Percentiles rank a stretch among this genome's conserved stretches.
Evolutionary conservation across 257 asterid genomes (phyloP).

Genomic region (Nyctanthes arbortristis): DNA sequence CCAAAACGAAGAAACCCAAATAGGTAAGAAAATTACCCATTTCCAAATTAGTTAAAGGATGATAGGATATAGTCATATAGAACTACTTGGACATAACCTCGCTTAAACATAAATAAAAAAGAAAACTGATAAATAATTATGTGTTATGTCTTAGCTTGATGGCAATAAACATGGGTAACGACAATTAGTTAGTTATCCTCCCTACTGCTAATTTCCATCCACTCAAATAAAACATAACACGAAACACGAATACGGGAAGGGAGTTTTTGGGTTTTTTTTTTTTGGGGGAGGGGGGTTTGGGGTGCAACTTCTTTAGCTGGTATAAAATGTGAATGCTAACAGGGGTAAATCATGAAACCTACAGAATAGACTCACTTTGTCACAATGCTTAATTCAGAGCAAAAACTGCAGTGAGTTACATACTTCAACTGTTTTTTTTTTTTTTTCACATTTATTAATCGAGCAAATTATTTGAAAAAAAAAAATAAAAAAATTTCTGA

Average conservation of each 20-base stretch:
- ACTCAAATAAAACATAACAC: background rate
- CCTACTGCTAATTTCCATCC: background rate
- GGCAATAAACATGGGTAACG: background rate
- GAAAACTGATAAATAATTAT: background rate
- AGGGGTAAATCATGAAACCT: background rate
- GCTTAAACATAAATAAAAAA: too few relatives aligned
- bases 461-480: too few relatives aligned
- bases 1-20: constrained; percentile 15
- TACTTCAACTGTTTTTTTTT: background rate
- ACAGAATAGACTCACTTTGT: background rate
- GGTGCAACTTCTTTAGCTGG: background rate
- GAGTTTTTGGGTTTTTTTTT: too few relatives aligned
- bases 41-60: background rate
- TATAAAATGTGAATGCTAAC: too few relatives aligned
- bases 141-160: background rate
- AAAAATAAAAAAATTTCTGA: background rate
- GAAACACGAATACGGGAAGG: too few relatives aligned
- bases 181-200: background rate
- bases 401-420: background rate
- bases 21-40: background rate
- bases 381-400: background rate
- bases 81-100: background rate
- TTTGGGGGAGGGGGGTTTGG: too few relatives aligned
- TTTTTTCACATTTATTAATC: background rate
- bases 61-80: background rate